Evolutionary conservation across 2,329 filamentous ascomycete genomes (phyloP).

Genomic region (Cyphellophora attinorum): DNA sequence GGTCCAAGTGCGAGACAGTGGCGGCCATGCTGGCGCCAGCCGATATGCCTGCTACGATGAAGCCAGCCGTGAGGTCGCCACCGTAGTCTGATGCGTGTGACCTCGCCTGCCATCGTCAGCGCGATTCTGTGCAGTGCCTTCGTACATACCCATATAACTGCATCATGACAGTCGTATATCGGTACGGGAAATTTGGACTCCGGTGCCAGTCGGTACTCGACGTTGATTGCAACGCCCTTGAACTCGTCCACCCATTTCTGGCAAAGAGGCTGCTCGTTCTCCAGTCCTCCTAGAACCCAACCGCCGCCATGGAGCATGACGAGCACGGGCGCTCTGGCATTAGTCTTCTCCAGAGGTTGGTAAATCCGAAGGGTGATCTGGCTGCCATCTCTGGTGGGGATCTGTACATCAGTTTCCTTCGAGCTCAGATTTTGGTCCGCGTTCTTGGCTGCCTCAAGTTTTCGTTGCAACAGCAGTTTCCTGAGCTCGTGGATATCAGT

Average conservation of each 20-base stretch:
- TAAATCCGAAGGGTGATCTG: too few relatives aligned
- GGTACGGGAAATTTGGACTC: conserved; percentile 17
- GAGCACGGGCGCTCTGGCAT: too few relatives aligned
- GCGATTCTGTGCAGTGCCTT: too few relatives aligned
- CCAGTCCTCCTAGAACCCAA: conserved; percentile 18
- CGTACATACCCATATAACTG: conserved; percentile 20
- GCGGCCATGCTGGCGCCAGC: conserved; percentile 31
- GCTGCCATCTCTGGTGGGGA: conserved; percentile 17
- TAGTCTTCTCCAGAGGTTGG: too few relatives aligned
- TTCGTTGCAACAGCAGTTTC: too few relatives aligned
- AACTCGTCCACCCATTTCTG: conserved; percentile 17
- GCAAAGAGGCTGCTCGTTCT: conserved; percentile 16
- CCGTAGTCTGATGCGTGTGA: too few relatives aligned
- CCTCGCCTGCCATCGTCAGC: too few relatives aligned
- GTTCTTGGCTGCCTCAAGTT: too few relatives aligned
- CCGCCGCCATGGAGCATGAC: conserved; percentile 20
- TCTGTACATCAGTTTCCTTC: too few relatives aligned
- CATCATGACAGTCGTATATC: conserved; percentile 16
- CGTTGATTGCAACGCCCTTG: conserved; percentile 13
- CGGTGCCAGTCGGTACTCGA: conserved; percentile 16
- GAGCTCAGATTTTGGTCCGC: too few relatives aligned
- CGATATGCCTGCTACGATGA: conserved; percentile 40
- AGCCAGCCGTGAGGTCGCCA: conserved; percentile 35
- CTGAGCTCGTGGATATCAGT: too few relatives aligned
- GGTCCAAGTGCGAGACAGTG: conserved; percentile 25